Conservation (phyloP, 495 filamentous ascomycete species). For the Xylaria flabelliformis region DNA sequence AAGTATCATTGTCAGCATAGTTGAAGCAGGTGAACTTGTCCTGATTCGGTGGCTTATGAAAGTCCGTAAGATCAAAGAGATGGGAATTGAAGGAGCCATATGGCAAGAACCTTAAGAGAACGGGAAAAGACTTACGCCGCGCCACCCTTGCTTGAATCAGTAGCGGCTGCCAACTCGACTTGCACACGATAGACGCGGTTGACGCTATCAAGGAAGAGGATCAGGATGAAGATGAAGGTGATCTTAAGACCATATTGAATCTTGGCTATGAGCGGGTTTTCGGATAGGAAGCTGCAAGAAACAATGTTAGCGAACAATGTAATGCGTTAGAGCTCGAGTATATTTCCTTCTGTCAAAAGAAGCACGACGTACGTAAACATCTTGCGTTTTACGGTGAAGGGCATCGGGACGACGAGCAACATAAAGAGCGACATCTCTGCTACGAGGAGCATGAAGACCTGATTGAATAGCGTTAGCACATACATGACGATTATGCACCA, state of each 20-base stretch:
- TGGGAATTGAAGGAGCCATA: not conserved
- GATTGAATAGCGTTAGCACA: conserved; percentile 40
- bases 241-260: conserved; percentile 71
- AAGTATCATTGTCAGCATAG: conserved; percentile 32
- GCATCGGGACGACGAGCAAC: conserved; percentile 88
- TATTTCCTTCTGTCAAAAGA: not conserved
- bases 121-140: conserved; percentile 31
- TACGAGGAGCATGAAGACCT: conserved; percentile 94
- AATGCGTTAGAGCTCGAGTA: not conserved
- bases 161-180: conserved; percentile 72
- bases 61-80: conserved; percentile 18
- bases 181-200: conserved; percentile 98
- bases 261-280: conserved; percentile 70
- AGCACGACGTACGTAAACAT: conserved; percentile 76
- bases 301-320: conserved; percentile 11
- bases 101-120: not conserved
- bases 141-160: conserved; percentile 47
- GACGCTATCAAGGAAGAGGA: conserved; percentile 97
- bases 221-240: conserved; percentile 96
- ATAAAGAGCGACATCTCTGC: conserved; percentile 94
- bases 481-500: not conserved
- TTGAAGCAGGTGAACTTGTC: not conserved
- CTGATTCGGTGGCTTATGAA: not conserved
- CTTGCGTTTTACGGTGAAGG: conserved; percentile 83
- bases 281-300: conserved; percentile 70